Base-by-base conservation (phyloP, 176 grass and related monocot genomes). In the Poa annua region DNA sequence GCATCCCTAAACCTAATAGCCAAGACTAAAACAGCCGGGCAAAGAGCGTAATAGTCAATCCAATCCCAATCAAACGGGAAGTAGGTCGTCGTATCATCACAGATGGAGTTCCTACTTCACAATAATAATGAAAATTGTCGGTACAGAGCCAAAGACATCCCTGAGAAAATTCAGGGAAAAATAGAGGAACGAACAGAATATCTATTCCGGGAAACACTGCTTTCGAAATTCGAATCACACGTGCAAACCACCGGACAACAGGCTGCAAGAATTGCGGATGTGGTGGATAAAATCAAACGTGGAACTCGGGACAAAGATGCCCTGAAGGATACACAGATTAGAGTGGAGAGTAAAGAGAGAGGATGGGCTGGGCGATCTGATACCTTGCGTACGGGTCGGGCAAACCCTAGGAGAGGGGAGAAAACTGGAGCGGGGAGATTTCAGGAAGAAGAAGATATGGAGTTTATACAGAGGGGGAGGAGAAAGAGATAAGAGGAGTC, bases 401-500 rank as follows among this genome's bases (percentile, higher is more conserved):
- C 26, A 75, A 54, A 75, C 72, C 72, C 49, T 53, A 51, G 48
- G 49, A 53, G 48, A 69, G 36, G 66, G 32, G 32, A 38, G 33
- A 20, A 20, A 20, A 39, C 34, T 38, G 25, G 26, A 50, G 45
- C 24, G 32, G 32, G 72, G 72, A 51, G 72, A 29, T 26, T 75
- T 53, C 5, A 33, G 26, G 47, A 75, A 26, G 16, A 75, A 53
- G 14, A 53, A 20, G 48, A 54, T 75, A n/a, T 54, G 49, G 49
- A 53, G 71, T 74, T 51, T 51, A 73, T 49, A 74, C 71, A 48
- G 22, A 25, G 12, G 68, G 39, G n/a, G 42, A 19, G 6, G 42
- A 26, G 12, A 1, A 26, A 74, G 15, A 49, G 71, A 74, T 74
- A 74, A 74, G 71, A 72, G 12, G 68, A 73, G 24, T 74, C 71